Conservation (phyloP, 2,329 filamentous ascomycete species). For the Epichloe sp. region DNA sequence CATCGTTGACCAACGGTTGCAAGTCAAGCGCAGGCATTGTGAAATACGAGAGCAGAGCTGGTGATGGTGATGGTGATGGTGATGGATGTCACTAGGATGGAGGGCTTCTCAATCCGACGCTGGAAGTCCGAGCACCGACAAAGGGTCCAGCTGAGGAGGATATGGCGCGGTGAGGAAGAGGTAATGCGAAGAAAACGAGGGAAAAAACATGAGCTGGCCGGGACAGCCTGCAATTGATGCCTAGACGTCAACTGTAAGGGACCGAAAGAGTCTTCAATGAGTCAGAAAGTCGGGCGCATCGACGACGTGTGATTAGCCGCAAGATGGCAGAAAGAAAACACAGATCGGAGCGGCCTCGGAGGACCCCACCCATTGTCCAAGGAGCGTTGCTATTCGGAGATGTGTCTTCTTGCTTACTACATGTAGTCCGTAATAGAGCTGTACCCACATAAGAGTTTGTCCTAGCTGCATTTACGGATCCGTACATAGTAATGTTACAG, state of each 20-base stretch:
- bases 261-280: not conserved
- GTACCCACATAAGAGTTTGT: too few relatives aligned
- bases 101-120: not conserved
- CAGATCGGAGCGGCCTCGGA: slow-evolving; percentile 18
- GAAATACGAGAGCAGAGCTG: not conserved
- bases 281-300: too few relatives aligned
- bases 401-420: too few relatives aligned
- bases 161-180: not conserved
- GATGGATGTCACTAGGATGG: not conserved
- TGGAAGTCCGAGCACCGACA: not conserved
- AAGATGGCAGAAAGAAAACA: not conserved
- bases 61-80: not conserved
- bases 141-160: not conserved
- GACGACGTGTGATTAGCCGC: too few relatives aligned
- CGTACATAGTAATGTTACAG: too few relatives aligned
- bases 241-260: not conserved
- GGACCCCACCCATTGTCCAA: slow-evolving; percentile 12
- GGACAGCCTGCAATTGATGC: not conserved
- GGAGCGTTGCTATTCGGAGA: too few relatives aligned
- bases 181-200: not conserved
- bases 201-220: too few relatives aligned
- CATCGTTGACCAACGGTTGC: slow-evolving; percentile 30
- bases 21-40: slow-evolving; percentile 30
- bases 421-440: too few relatives aligned
- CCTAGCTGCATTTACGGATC: too few relatives aligned